phyloP scores from a whole-genome alignment of 257 asterid species.

The Nicotiana undulata region DNA sequence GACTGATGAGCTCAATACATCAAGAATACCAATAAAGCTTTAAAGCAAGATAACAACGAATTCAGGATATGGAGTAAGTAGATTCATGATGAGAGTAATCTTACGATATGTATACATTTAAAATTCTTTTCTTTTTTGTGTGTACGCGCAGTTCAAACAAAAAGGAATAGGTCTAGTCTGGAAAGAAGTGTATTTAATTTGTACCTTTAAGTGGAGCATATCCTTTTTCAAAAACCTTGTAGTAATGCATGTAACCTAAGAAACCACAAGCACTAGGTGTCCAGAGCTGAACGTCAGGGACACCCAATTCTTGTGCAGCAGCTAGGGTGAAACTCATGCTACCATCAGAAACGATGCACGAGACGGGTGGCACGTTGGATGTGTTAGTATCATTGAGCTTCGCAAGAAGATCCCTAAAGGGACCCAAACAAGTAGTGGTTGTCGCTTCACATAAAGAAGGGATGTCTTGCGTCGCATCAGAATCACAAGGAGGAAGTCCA shows the following conservation, averaged over 20 bases:
- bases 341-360: slow-evolving; percentile 2
- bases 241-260: slow-evolving; percentile 6
- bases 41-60: too few relatives aligned
- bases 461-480: neutral
- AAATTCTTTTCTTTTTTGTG: too few relatives aligned
- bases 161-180: too few relatives aligned
- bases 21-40: too few relatives aligned
- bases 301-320: slow-evolving; percentile 1
- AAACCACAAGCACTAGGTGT: slow-evolving; percentile 12
- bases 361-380: neutral
- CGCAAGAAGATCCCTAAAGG: neutral
- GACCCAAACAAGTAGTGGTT: neutral
- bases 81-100: too few relatives aligned
- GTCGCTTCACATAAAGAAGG: neutral
- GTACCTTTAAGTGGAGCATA: slow-evolving; percentile 4
- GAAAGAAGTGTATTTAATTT: too few relatives aligned
- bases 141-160: too few relatives aligned
- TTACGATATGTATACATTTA: too few relatives aligned
- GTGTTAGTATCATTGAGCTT: neutral
- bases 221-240: neutral
- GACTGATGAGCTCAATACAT: too few relatives aligned
- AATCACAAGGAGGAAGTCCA: neutral
- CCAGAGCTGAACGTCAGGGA: slow-evolving; percentile 6
- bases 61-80: too few relatives aligned
- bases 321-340: neutral